A percentile compares a stretch with the other conserved stretches of the same genome.
These are phyloP conservation scores for Hsuehochloa calcarea DNA, from an alignment of 176 grass and related monocot species.

Conservation along the genomic window DNA sequence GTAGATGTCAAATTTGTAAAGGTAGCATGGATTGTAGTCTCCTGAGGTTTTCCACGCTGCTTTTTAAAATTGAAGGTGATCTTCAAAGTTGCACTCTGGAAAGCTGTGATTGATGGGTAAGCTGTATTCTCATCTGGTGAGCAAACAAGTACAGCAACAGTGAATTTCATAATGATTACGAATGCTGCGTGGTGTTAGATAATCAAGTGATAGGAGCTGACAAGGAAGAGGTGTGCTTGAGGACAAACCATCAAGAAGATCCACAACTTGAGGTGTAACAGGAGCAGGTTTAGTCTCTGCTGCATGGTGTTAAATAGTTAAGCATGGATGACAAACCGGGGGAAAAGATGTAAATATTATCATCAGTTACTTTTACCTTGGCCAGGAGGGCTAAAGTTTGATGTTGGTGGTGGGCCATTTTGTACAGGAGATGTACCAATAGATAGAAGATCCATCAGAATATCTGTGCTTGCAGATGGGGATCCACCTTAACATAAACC, in stretches of 20 bases:
- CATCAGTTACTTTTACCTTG: conserved; percentile 54
- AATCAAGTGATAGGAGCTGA: conserved; percentile 40
- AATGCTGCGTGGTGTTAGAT: background rate
- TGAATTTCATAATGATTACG: conserved; percentile 18
- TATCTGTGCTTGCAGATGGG: conserved; percentile 60
- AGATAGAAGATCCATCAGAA: conserved; percentile 92
- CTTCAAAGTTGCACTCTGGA: conserved; percentile 83
- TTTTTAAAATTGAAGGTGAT: conserved; percentile 80
- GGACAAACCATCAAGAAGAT: conserved; percentile 89
- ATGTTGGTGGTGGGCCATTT: conserved; percentile 52
- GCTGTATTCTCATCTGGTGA: conserved; percentile 45
- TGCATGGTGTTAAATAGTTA: conserved; percentile 31
- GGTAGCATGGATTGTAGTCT: conserved; percentile 61
- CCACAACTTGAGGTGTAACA: conserved; percentile 54
- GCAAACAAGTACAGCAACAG: conserved; percentile 26
- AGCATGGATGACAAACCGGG: conserved; percentile 8
- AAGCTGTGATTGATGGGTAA: conserved; percentile 73
- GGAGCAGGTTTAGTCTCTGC: conserved; percentile 50
- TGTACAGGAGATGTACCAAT: conserved; percentile 83
- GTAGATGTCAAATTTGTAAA: conserved; percentile 86
- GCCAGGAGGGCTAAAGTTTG: conserved; percentile 37
- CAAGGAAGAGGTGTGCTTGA: conserved; percentile 55
- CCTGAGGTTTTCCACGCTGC: conserved; percentile 75
- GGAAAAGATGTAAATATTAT: conserved; percentile 22
- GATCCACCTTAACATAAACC: conserved; percentile 34